phyloP scores from a whole-genome alignment of 2,329 filamentous ascomycete species.

The Volutella citrinella region DNA sequence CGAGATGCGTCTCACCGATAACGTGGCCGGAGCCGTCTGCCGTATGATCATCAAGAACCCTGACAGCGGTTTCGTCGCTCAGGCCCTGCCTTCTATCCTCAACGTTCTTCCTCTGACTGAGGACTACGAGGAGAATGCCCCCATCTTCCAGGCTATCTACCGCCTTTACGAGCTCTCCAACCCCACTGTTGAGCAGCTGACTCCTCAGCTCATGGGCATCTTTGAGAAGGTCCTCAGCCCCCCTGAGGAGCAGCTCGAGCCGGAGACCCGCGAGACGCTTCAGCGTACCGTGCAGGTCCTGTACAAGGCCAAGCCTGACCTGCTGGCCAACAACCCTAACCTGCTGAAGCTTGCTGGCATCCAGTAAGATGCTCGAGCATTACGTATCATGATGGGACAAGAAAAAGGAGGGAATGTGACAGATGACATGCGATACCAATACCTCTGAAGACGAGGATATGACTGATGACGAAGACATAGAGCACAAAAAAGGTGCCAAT shows the following conservation, averaged over 20 bases:
- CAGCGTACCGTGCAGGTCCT: constrained; percentile 58
- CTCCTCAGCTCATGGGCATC: constrained; percentile 64
- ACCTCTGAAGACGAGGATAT: constrained; percentile 16
- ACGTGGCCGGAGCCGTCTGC: constrained; percentile 85
- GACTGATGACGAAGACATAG: constrained; percentile 22
- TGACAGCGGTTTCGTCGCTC: constrained; percentile 73
- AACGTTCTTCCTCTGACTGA: constrained; percentile 82
- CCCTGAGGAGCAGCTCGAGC: constrained; percentile 73
- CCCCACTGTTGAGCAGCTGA: constrained; percentile 66
- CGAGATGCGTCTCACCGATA: constrained; percentile 83
- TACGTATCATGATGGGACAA: constrained; percentile 13
- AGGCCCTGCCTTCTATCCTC: constrained; percentile 79
- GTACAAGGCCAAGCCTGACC: constrained; percentile 34
- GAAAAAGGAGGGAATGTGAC: constrained; percentile 13
- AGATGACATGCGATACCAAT: too few species aligned
- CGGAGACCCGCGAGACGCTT: constrained; percentile 65
- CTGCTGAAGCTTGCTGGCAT: constrained; percentile 30
- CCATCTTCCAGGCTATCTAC: constrained; percentile 86
- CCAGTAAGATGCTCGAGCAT: constrained; percentile 21
- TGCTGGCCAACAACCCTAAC: constrained; percentile 30
- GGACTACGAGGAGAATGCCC: constrained; percentile 95
- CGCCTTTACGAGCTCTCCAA: constrained; percentile 75
- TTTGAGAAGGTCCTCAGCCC: constrained; percentile 71
- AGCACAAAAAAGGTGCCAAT: constrained; percentile 15
- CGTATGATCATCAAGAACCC: constrained; percentile 90